Evolutionary conservation across 2,329 filamentous ascomycete genomes (phyloP).

Genomic region (Alternaria metachromatica): DNA sequence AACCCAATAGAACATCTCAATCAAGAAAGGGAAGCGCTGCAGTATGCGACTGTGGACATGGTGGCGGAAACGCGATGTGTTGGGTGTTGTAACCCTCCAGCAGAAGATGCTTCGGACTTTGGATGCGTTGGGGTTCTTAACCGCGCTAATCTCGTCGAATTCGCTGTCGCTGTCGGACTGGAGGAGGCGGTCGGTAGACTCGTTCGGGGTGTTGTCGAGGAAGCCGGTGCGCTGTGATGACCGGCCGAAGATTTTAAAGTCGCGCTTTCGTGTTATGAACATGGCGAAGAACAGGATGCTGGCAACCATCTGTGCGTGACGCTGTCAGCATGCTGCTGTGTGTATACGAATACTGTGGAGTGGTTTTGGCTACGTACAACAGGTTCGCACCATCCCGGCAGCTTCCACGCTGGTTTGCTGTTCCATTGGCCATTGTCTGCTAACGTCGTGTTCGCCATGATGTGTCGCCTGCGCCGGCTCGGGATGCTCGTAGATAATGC

Average conservation of each 20-base stretch:
- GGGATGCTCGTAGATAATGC: neutral
- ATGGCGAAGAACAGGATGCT: constrained; percentile 58
- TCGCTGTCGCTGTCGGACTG: constrained; percentile 48
- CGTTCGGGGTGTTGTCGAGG: constrained; percentile 46
- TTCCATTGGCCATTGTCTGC: constrained; percentile 42
- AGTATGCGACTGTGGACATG: constrained; percentile 68
- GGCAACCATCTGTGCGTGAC: constrained; percentile 55
- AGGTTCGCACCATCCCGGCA: constrained; percentile 52
- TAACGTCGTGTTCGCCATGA: constrained; percentile 21
- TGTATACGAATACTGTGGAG: neutral
- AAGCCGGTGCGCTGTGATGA: constrained; percentile 33
- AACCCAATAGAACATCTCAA: constrained; percentile 78
- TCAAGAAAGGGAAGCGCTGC: constrained; percentile 71
- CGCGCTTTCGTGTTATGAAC: constrained; percentile 55
- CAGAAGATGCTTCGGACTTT: constrained; percentile 62
- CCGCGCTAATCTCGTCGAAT: constrained; percentile 43
- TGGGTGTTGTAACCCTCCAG: constrained; percentile 60
- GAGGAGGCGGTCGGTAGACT: constrained; percentile 52
- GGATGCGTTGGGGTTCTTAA: constrained; percentile 48
- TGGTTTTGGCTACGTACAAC: constrained; percentile 35
- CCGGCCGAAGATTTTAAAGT: constrained; percentile 52
- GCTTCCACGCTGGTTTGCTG: constrained; percentile 51
- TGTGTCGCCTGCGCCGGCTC: constrained; percentile 5
- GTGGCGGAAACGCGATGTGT: constrained; percentile 66
- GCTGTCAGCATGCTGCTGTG: constrained; percentile 9